Conservation (phyloP, 2,329 filamentous ascomycete genomes). For the Penicillium sp. region DNA sequence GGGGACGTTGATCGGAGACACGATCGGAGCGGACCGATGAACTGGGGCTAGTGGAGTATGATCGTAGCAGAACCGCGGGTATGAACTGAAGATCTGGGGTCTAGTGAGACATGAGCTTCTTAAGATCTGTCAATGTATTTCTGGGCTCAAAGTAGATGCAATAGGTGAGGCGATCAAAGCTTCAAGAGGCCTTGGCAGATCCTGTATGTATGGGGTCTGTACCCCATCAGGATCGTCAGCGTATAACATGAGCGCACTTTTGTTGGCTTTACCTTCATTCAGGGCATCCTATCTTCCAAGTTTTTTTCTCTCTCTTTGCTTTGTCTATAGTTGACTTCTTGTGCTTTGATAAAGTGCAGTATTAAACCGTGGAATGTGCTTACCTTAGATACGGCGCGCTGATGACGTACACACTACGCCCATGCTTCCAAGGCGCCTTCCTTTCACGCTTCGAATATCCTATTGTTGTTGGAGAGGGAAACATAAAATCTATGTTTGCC, state of each 20-base stretch:
- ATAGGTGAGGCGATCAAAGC: background rate
- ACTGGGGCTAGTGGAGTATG: conserved; percentile 1
- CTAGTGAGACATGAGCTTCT: background rate
- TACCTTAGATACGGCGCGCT: no score
- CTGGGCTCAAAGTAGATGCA: background rate
- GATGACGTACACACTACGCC: background rate
- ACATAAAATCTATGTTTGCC: no score
- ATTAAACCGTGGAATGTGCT: no score
- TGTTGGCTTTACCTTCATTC: background rate
- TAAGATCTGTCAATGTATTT: background rate
- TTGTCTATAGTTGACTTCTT: background rate
- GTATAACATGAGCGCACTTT: background rate
- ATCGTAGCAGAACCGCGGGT: background rate
- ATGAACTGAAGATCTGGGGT: conserved; percentile 1
- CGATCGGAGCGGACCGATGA: background rate
- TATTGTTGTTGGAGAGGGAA: no score
- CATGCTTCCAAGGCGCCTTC: no score
- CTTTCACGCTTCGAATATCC: no score
- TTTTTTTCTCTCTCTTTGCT: background rate
- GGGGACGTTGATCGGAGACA: background rate
- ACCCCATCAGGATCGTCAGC: background rate
- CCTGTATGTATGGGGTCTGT: background rate
- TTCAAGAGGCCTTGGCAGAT: background rate
- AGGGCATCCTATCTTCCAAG: background rate
- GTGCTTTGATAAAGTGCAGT: background rate